Base-by-base conservation (phyloP, 441 rosid species). In the Adansonia gregorii region DNA sequence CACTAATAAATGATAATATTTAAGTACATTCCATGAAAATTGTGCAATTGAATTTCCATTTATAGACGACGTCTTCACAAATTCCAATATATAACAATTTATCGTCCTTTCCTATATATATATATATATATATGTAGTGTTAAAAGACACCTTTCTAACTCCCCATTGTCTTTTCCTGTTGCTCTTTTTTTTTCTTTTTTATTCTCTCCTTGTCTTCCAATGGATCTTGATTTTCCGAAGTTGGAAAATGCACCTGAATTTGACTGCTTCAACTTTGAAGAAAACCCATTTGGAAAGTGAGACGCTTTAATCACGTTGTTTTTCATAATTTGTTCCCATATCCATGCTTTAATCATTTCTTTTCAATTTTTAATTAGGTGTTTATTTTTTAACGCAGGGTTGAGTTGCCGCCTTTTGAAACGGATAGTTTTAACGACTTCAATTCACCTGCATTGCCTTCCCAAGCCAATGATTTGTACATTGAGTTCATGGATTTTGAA, bases 21-120 rank as follows among this genome's bases (percentile, higher is more conserved):
- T 20, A 84, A 55, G 4, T 79, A 59, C 60, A 73, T 19, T 72
- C 73, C 77, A 74, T 79, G 83, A 78, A 35, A 80, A 78, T 84
- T 17, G 80, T 82, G 78, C 78, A 74, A 82, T 79, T 83, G 7
- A 63, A 12, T 35, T 31, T 63, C 67, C 75, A 65, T 74, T 66
- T 27, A 2, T 27, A 24, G 43, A 61, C 67, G 67, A 76, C 66
- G 76, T 76, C 58, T 59, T 73, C 80, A 77, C 85, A 55, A 76
- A 72, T 74, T 27, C 43, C 67, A 27, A 61, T 15, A 3, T 31
- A 6, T 27, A 63, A 6, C 67, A 63, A 63, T 63, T 63, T 10
- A 63, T 14, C 45, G 2, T 9, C 67, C n/a, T 63, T 63, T 35
- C 67, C 67, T 35, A 35, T 15, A 31, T 49, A 66, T 73, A 58